phyloP scores from a whole-genome alignment of 768 basidiomycete genomes.

The Pisolithus tinctorius region DNA sequence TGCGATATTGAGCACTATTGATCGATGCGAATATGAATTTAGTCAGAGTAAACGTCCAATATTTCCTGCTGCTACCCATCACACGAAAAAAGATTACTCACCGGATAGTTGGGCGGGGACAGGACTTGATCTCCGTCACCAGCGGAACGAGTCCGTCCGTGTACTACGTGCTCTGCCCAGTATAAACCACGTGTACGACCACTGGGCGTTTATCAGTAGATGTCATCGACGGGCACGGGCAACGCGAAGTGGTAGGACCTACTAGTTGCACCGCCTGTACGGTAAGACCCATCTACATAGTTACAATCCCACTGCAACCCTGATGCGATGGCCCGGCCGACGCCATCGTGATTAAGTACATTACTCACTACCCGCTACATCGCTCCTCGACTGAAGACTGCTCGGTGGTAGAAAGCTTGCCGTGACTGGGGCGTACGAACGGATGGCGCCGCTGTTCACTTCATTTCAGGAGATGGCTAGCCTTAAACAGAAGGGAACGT shows the following conservation, averaged over 20 bases:
- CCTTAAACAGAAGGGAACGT: background rate
- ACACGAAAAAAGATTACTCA: conserved; percentile 7
- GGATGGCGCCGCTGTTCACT: background rate
- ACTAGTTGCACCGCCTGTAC: conserved; percentile 9
- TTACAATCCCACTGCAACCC: conserved; percentile 5
- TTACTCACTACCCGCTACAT: no score
- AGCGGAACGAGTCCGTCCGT: conserved; percentile 11
- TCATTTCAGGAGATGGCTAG: background rate
- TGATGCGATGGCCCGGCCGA: background rate
- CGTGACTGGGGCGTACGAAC: background rate
- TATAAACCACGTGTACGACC: background rate
- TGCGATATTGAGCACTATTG: background rate
- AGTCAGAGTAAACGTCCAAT: background rate
- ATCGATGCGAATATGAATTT: background rate
- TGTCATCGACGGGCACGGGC: background rate
- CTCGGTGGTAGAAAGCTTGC: no score
- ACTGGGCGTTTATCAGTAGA: conserved; percentile 9
- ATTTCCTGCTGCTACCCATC: background rate
- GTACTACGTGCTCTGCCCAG: no score
- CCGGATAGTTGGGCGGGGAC: conserved; percentile 5
- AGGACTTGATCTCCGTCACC: conserved; percentile 11
- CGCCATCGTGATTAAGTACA: background rate
- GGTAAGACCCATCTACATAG: background rate
- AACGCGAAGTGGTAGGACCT: conserved; percentile 1
- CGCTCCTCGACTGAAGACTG: no score